A percentile compares a stretch with the other conserved stretches of the same genome.
phyloP scores from a whole-genome alignment of 352 stramenopile genomes.

The Phytophthora pinifolia region DNA sequence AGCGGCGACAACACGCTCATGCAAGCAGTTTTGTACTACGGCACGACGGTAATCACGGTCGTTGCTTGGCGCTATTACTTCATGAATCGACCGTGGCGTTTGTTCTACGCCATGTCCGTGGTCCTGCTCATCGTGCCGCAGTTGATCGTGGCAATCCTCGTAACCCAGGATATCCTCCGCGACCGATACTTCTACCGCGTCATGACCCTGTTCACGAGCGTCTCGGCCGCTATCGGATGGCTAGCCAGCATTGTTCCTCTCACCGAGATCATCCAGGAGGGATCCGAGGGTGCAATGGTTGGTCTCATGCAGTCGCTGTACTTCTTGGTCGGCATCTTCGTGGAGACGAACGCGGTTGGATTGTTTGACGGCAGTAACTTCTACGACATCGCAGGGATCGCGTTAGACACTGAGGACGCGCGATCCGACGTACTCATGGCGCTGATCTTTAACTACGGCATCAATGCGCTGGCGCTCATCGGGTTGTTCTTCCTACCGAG shows the following conservation, averaged over 20 bases:
- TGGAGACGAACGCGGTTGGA: constrained; percentile 28
- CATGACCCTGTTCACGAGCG: constrained; percentile 19
- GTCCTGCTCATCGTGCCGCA: constrained; percentile 30
- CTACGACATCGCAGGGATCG: constrained; percentile 16
- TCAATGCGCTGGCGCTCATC: constrained; percentile 30
- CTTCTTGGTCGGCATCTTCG: constrained; percentile 34
- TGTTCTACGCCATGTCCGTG: constrained; percentile 26
- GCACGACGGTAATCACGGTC: constrained; percentile 23
- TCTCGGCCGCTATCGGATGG: constrained; percentile 10
- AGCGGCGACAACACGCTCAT: constrained; percentile 29
- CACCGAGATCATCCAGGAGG: constrained; percentile 47
- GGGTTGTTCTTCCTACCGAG: constrained; percentile 33
- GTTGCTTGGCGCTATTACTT: constrained; percentile 42
- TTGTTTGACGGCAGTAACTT: constrained; percentile 37
- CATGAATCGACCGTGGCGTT: constrained; percentile 42
- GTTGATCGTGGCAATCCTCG: constrained; percentile 16
- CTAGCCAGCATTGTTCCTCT: constrained; percentile 34
- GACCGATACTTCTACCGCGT: constrained; percentile 31
- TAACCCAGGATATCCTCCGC: constrained; percentile 26
- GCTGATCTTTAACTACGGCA: constrained; percentile 31
- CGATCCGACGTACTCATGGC: constrained; percentile 28
- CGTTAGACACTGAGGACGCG: constrained; percentile 13
- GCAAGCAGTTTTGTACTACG: constrained; percentile 24
- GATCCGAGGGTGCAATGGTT: constrained; percentile 41
- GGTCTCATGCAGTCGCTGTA: constrained; percentile 39